Base-by-base conservation (phyloP, 257 asterid genomes). In the Solanum sitiens region DNA sequence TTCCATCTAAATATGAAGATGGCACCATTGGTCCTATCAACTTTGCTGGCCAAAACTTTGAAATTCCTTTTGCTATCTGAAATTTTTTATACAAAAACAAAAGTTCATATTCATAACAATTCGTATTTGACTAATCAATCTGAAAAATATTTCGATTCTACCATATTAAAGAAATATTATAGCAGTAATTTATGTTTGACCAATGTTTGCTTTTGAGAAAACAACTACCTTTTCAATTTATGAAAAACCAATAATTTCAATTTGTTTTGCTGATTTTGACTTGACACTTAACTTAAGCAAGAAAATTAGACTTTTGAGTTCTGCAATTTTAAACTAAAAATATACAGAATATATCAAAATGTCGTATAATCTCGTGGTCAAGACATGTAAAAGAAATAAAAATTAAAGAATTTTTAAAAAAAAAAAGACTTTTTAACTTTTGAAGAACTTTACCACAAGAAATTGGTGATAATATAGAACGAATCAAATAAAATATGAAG, bases 11-110 rank as follows among this genome's bases (percentile, higher is more conserved):
- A 87, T 94, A 94, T 65, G 93, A 89, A 8, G 97, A 95, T 42
- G 98, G 97, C 18, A 95, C 94, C 94, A 93, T 92, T 25, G 98
- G 96, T 30, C 95, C 98, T 9, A 94, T 89, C 45, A 92, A 89
- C 77, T 90, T 92, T 20, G 94, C 96, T 8, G 96, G 95, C 94
- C 94, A 94, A 3, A 86, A 10, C 33, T 92, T 75, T 44, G 91
- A 91, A 35, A 90, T 90, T 25, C 92, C 89, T 79, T 87, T 84
- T 68, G 92, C 93, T 87, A 89, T 94, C 98, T 94, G 65, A 21
- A 76, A 21, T 3, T 72, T 72, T 11, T 5, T 11, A 39, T 6
- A 75, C 33, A 37, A 39, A 11, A 9, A 65, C 9, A n/a, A 1
- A 13, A 13, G 74, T 68, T 18, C 2, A 35, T 20, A 35, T 8